phyloP scores from a whole-genome alignment of 495 filamentous ascomycete genomes.

The Penicillium flavigenum region DNA sequence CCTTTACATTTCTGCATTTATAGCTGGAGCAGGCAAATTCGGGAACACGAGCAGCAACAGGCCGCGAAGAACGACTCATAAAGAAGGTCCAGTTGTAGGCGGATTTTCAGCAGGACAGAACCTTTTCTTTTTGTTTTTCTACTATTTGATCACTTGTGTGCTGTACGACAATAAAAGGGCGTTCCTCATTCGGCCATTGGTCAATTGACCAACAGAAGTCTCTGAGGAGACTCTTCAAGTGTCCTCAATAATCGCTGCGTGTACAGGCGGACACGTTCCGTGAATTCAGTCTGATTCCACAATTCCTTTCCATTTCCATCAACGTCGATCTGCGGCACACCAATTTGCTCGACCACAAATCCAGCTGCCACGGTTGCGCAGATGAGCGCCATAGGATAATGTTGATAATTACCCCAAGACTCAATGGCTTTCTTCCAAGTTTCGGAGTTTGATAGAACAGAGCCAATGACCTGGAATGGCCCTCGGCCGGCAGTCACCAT shows the following conservation, averaged over 20 bases:
- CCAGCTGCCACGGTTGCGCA: constrained; percentile 86
- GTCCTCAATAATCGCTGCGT: constrained; percentile 49
- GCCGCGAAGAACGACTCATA: constrained; percentile 58
- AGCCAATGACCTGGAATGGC: constrained; percentile 37
- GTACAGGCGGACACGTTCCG: constrained; percentile 54
- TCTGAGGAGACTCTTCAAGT: constrained; percentile 47
- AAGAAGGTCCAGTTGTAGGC: constrained; percentile 21
- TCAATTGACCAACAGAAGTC: constrained; percentile 48
- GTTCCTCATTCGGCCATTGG: constrained; percentile 39
- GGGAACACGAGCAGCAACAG: constrained; percentile 72
- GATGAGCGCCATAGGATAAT: constrained; percentile 66
- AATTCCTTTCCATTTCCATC: constrained; percentile 59
- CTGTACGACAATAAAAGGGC: constrained; percentile 50
- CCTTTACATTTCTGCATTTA: constrained; percentile 11
- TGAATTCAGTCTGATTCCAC: constrained; percentile 71
- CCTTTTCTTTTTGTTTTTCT: constrained; percentile 39
- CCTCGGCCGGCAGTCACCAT: constrained; percentile 56
- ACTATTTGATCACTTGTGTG: constrained; percentile 37
- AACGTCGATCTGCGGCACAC: constrained; percentile 63
- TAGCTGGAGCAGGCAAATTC: constrained; percentile 91
- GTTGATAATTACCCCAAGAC: constrained; percentile 34
- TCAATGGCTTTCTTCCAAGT: constrained; percentile 33
- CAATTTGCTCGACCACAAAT: constrained; percentile 92
- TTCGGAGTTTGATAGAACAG: constrained; percentile 32
- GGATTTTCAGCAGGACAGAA: constrained; percentile 30